Conservation (phyloP, 139 green algal species). For the Chlamydomonas sp. region DNA sequence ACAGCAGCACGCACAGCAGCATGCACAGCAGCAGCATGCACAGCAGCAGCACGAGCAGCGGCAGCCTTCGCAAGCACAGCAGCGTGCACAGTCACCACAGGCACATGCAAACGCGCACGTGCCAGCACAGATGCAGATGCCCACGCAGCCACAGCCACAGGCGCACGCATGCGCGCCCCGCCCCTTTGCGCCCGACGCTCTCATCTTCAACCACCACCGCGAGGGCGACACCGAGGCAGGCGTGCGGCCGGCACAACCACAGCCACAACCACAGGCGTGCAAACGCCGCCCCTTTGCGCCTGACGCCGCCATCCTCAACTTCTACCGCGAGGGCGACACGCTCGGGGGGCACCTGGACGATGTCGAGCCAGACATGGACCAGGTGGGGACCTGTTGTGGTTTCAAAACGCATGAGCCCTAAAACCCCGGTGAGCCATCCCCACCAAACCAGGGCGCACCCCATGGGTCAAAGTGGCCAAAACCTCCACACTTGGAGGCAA, state of each 20-base stretch:
- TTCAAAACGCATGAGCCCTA: too few species aligned
- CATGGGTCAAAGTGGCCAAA: too few species aligned
- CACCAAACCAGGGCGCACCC: too few species aligned
- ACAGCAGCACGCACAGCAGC: too few species aligned
- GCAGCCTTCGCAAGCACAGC: too few species aligned
- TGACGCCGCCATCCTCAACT: constrained; percentile 86
- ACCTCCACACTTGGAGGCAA: too few species aligned
- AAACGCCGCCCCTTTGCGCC: constrained; percentile 38
- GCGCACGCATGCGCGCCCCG: background rate
- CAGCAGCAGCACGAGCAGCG: too few species aligned
- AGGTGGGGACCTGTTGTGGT: too few species aligned
- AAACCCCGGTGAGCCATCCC: too few species aligned
- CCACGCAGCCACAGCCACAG: background rate
- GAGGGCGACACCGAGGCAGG: constrained; percentile 71
- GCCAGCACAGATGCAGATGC: background rate
- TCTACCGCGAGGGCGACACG: constrained; percentile 68
- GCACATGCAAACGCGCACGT: too few species aligned
- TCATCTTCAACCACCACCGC: constrained; percentile 84
- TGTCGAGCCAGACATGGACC: constrained; percentile 63
- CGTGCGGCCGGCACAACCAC: background rate
- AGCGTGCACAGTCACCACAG: too few species aligned
- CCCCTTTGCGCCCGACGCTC: constrained; percentile 64
- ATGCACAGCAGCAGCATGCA: too few species aligned
- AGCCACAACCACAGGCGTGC: background rate
- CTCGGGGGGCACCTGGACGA: constrained; percentile 82